Base-by-base conservation (phyloP, 2,329 filamentous ascomycete species). In the Dendryphion nanum region DNA sequence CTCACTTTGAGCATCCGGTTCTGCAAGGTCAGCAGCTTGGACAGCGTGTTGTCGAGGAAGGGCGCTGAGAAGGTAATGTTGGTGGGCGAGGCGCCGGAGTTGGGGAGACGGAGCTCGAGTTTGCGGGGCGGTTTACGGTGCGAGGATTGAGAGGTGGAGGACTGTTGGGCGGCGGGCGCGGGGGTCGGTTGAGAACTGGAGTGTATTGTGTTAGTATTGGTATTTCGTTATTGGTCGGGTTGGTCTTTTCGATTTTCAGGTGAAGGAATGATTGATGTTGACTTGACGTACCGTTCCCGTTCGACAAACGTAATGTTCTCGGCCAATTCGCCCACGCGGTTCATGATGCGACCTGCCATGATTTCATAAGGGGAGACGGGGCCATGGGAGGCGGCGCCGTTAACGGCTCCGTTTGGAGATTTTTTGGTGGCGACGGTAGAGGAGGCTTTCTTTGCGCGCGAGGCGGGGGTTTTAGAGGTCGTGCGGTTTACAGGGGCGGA, bases 251-350 rank as follows among this genome's bases (percentile, higher is more conserved):
- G n/a, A n/a, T n/a, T n/a, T n/a, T n/a, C n/a, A n/a, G n/a, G n/a
- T n/a, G n/a, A n/a, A n/a, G n/a, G n/a, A n/a, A n/a, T n/a, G n/a
- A n/a, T n/a, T n/a, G n/a, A n/a, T n/a, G n/a, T n/a, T n/a, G n/a
- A n/a, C n/a, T n/a, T n/a, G 32, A 48, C 59, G 35, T 56, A 67
- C 63, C 50, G 57, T 35, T 64, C 58, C 18, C 69, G 67, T 55
- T 74, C 71, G 30, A 73, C 68, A 44, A 75, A 73, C 13, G 72
- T 74, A 48, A 73, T 71, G 58, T 72, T 74, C 59, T 75, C 72
- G 6, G 72, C 72, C 70, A 75, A 73, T 49, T 75, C 72, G 5
- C 70, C 72, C 10, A 75, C 71, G 31, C 72, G 63, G 54, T 75
- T 75, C 30, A 71, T 70, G 44, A 75, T 73, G 29, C 72, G 51